Percentiles rank a stretch among this genome's conserved stretches.
These are phyloP conservation scores for Marchantia polymorpha DNA, from an alignment of 225 moss, liverwort and hornwort species.

Conservation along the genomic window DNA sequence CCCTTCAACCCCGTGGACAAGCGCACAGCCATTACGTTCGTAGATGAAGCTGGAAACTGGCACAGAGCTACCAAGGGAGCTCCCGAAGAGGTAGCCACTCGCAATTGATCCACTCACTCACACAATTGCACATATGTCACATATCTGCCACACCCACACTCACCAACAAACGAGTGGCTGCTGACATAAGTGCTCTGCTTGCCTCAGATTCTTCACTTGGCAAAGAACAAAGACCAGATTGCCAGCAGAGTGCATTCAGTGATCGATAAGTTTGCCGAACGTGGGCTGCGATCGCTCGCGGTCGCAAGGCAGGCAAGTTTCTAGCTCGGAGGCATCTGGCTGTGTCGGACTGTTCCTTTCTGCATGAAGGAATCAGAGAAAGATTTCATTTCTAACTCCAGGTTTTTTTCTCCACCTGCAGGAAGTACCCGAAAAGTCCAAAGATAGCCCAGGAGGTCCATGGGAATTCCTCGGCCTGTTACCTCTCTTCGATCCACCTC, in stretches of 20 bases:
- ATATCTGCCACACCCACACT: neutral
- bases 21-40: conserved; percentile 47
- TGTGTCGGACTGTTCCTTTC: neutral
- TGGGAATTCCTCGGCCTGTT: conserved; percentile 50
- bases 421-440: conserved; percentile 39
- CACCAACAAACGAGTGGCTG: neutral
- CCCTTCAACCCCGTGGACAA: conserved; percentile 54
- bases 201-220: conserved; percentile 42
- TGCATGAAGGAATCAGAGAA: no score
- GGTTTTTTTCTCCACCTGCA: conserved; percentile 9
- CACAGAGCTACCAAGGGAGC: conserved; percentile 44
- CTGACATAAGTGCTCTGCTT: neutral
- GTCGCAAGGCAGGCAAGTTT: conserved; percentile 47
- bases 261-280: conserved; percentile 53
- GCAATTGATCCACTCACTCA: neutral
- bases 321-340: neutral
- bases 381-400: no score
- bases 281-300: conserved; percentile 52
- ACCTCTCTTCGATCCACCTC: conserved; percentile 49
- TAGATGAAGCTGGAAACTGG: conserved; percentile 41
- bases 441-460: conserved; percentile 44
- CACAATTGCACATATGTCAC: no score
- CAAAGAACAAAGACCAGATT: conserved; percentile 38
- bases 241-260: conserved; percentile 34
- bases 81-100: conserved; percentile 28